phyloP scores from a whole-genome alignment of 257 asterid genomes.

The Voacanga thouarsii region DNA sequence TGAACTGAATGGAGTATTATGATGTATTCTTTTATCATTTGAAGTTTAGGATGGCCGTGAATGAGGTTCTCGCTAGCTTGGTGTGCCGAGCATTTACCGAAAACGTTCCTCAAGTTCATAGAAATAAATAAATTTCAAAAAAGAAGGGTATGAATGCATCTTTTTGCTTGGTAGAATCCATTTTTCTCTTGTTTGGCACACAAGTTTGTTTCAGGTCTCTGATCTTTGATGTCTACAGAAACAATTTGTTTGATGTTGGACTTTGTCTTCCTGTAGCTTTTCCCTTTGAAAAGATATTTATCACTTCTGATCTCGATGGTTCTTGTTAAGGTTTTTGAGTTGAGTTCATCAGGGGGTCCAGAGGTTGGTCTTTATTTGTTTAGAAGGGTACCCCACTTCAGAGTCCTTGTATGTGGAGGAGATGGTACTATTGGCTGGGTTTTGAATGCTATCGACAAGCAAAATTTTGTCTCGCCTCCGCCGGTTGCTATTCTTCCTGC shows the following conservation, averaged over 20 bases:
- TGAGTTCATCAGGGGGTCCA: constrained; percentile 88
- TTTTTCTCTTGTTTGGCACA: neutral
- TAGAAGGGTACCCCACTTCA: constrained; percentile 84
- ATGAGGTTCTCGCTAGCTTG: neutral
- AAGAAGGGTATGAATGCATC: neutral
- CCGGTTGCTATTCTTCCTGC: constrained; percentile 99
- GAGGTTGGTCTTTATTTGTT: constrained; percentile 87
- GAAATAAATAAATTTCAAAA: neutral
- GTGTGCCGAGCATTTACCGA: neutral
- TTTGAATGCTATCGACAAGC: constrained; percentile 80
- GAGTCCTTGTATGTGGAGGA: constrained; percentile 93
- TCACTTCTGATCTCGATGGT: constrained; percentile 13
- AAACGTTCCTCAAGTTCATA: neutral
- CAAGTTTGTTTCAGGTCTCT: neutral
- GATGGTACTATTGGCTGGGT: constrained; percentile 99
- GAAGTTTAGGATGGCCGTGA: neutral
- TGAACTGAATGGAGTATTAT: neutral
- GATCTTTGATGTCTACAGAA: neutral
- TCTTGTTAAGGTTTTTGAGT: constrained; percentile 58
- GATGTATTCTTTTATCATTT: neutral
- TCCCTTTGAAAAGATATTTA: neutral
- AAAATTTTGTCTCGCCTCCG: constrained; percentile 94
- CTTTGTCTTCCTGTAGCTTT: neutral
- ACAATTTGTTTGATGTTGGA: neutral
- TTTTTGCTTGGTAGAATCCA: neutral